Conservation (phyloP, 495 filamentous ascomycete species). For the Lophiotrema nucula region DNA sequence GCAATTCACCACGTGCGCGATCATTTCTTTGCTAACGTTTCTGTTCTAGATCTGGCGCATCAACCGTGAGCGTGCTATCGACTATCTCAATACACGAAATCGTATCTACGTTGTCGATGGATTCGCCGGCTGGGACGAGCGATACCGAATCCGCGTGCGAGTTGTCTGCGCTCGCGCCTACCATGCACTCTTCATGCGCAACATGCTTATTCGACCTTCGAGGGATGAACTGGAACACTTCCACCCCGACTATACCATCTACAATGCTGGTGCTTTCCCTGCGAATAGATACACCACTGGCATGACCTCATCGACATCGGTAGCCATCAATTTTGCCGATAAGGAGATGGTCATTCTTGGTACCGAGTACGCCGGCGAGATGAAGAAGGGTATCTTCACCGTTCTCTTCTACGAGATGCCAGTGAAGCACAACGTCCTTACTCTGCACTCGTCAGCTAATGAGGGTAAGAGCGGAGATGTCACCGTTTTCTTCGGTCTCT, state of each 20-base stretch:
- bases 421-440: conserved; percentile 97
- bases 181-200: conserved; percentile 99
- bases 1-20: conserved; percentile 25
- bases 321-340: conserved; percentile 83
- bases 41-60: conserved; percentile 88
- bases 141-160: conserved; percentile 95
- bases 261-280: conserved; percentile 97
- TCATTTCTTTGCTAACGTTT: conserved; percentile 21
- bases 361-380: conserved; percentile 96
- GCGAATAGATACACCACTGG: conserved; percentile 97
- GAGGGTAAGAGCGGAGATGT: conserved; percentile 86
- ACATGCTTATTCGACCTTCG: conserved; percentile 97
- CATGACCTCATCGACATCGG: conserved; percentile 92
- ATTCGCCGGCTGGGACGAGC: conserved; percentile 96
- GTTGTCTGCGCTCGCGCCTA: conserved; percentile 98
- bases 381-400: conserved; percentile 99
- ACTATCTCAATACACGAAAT: conserved; percentile 98
- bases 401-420: conserved; percentile 99
- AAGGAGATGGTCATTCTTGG: conserved; percentile 98
- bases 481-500: conserved; percentile 98
- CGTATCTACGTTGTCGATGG: conserved; percentile 98
- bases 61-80: conserved; percentile 97
- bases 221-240: conserved; percentile 91
- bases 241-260: conserved; percentile 99
- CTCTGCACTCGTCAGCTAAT: conserved; percentile 92